Base-by-base conservation (phyloP, 2,329 filamentous ascomycete genomes). In the Tolypocladium inflatum region DNA sequence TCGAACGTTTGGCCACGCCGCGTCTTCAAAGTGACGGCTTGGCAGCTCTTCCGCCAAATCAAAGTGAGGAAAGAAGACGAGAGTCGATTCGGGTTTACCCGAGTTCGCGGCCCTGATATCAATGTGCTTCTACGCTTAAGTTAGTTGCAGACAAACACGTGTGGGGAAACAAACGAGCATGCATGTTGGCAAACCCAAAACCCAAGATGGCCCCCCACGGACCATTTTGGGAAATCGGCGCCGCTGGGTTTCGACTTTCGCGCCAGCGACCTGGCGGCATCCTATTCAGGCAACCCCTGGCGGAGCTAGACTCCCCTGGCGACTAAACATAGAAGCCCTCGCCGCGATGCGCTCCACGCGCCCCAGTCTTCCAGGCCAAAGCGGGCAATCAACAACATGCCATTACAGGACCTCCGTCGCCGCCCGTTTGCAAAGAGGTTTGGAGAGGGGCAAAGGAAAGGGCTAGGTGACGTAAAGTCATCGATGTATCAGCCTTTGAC, bases 401-500 rank as follows among this genome's bases (percentile, higher is more conserved):
- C 21, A 55, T 21, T 39, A 9, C 51, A 19, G 30, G 17, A 21
- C 50, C 8, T n/a, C 9, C 42, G 4, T 38, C 30, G 37, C 15
- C 8, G 26, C 15, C 37, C n/a, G 21, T 9, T 13, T 8, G 21
- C 23, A 19, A 43, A 33, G 35, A 30, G 6, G n/a, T 13, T 55
- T 33, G 19, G 30, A 53, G 51, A 55, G 60, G 56, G 57, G 60
- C 39, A 53, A 48, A 54, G 37, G 38, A 43, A 23, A 26, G 45
- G 4, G 41, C 39, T 23, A 11, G 19, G 55, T 60, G 58, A 57
- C 56, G 60, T 57, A 61, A 57, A 61, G 58, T 15, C 21, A 26
- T 23, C 35, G 10, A 4, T 15, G 38, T 35, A 33, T 51, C 26
- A 13, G 19, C 6, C 3, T 30, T 48, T 17, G 26, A 51, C 17